Percentiles rank a stretch among this genome's conserved stretches.
Conservation (phyloP, 768 basidiomycete species). For the Russula emetica region DNA sequence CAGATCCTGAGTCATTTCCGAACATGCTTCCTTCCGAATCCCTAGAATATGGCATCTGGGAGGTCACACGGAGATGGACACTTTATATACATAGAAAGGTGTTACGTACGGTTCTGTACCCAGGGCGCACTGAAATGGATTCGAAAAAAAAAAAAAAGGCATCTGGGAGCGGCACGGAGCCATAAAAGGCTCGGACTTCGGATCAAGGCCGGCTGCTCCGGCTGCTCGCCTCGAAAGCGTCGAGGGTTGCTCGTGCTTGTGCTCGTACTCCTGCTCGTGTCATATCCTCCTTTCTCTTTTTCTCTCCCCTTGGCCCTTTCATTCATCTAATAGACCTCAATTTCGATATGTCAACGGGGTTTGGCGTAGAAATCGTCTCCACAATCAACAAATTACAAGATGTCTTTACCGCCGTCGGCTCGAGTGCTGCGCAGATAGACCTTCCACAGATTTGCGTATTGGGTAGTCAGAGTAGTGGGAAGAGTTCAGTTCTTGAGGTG, state of each 20-base stretch:
- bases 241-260: background rate
- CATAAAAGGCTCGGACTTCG: conserved; percentile 7
- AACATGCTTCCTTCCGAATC: too few species aligned
- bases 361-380: conserved; percentile 76
- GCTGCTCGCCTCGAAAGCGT: background rate
- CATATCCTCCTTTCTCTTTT: background rate
- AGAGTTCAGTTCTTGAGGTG: conserved; percentile 91
- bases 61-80: too few species aligned
- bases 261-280: conserved; percentile 5
- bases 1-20: too few species aligned
- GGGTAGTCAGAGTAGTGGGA: conserved; percentile 88
- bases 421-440: conserved; percentile 75
- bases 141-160: too few species aligned
- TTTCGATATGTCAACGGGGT: conserved; percentile 47
- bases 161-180: too few species aligned
- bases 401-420: conserved; percentile 81
- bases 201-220: background rate
- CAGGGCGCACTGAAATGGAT: too few species aligned
- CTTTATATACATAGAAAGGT: too few species aligned
- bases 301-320: background rate
- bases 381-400: conserved; percentile 89
- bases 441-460: conserved; percentile 89
- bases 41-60: too few species aligned
- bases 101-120: too few species aligned
- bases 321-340: conserved; percentile 9